Percentiles rank a stretch among this genome's conserved stretches.
Evolutionary conservation across 768 basidiomycete species (phyloP).

Genomic region (Auriscalpium orientale): DNA sequence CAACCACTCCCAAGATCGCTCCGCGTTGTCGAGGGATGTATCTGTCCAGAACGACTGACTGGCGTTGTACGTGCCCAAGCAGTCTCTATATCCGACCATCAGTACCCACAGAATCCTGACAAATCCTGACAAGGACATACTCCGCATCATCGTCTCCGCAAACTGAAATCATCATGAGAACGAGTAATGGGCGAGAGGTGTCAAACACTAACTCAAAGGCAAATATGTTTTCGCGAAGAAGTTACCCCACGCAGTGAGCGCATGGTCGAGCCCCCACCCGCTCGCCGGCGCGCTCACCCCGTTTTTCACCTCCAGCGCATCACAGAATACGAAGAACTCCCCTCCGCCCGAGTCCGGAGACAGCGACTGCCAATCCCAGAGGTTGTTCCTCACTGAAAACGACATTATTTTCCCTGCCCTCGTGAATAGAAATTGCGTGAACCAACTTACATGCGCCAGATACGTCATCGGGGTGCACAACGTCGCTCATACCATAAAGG

Average conservation of each 20-base stretch:
- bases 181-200: background rate
- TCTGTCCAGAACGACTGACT: slow-evolving; percentile 41
- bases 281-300: slow-evolving; percentile 39
- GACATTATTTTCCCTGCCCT: background rate
- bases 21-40: slow-evolving; percentile 44
- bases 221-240: slow-evolving; percentile 47
- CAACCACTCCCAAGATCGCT: slow-evolving; percentile 68
- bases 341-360: slow-evolving; percentile 42
- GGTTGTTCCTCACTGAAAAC: slow-evolving; percentile 32
- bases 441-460: slow-evolving; percentile 42
- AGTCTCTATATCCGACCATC: slow-evolving; percentile 18
- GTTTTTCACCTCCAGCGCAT: slow-evolving; percentile 58
- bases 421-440: background rate
- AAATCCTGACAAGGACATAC: background rate
- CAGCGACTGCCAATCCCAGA: slow-evolving; percentile 64
- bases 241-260: slow-evolving; percentile 51
- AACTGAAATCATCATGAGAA: slow-evolving; percentile 29
- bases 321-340: slow-evolving; percentile 56
- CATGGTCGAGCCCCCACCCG: slow-evolving; percentile 59
- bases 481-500: slow-evolving; percentile 46
- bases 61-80: slow-evolving; percentile 35
- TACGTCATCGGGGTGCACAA: slow-evolving; percentile 61
- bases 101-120: background rate
- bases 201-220: slow-evolving; percentile 30
- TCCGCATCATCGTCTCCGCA: slow-evolving; percentile 36